Conservation (phyloP, 2,329 filamentous ascomycete species). For the Huntiella decipiens region DNA sequence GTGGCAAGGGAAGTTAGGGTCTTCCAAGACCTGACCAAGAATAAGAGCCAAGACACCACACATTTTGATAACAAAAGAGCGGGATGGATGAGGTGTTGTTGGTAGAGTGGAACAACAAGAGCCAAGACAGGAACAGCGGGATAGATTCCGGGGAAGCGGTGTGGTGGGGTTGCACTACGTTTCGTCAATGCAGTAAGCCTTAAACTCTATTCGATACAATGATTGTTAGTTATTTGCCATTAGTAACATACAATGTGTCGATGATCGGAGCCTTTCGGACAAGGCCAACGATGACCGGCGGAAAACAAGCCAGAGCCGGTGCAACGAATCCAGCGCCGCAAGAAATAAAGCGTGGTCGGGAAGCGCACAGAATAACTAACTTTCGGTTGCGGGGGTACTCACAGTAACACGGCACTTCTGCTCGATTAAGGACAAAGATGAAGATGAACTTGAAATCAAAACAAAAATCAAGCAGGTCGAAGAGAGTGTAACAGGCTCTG, state of each 20-base stretch:
- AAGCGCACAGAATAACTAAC: too few species aligned
- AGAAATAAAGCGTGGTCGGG: too few species aligned
- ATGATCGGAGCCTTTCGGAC: background rate
- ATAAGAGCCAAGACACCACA: conserved; percentile 44
- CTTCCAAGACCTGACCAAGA: conserved; percentile 32
- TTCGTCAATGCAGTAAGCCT: too few species aligned
- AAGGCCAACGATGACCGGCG: conserved; percentile 2
- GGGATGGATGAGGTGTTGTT: background rate
- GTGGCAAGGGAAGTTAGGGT: conserved; percentile 13
- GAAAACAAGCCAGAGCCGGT: background rate
- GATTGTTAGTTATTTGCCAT: too few species aligned
- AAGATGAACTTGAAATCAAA: background rate
- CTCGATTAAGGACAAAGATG: background rate
- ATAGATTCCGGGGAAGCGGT: too few species aligned
- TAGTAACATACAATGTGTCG: too few species aligned
- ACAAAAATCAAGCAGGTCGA: background rate
- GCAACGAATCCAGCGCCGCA: too few species aligned
- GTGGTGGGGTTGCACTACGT: too few species aligned
- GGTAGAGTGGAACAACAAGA: background rate
- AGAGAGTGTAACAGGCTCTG: background rate
- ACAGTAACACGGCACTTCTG: too few species aligned
- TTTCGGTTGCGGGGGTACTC: too few species aligned
- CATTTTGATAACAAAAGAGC: conserved; percentile 24
- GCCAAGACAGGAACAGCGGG: too few species aligned
- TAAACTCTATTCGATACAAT: too few species aligned